Conservation (phyloP, 1,139 yeast species). For the Pneumocystis jirovecii region DNA sequence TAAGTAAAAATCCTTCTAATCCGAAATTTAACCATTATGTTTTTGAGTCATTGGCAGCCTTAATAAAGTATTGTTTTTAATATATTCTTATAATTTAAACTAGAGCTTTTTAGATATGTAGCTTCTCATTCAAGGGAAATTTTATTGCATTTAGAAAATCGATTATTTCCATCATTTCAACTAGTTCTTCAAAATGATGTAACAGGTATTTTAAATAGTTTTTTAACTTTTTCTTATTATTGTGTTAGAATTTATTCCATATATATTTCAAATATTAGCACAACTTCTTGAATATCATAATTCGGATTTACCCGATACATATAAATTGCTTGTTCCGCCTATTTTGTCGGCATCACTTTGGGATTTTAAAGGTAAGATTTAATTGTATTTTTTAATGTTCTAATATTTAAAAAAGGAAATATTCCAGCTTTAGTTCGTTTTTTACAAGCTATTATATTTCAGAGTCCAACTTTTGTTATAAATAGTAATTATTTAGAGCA, state of each 20-base stretch:
- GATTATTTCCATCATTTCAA: conserved; percentile 53
- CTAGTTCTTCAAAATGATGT: conserved; percentile 65
- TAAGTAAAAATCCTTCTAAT: conserved; percentile 82
- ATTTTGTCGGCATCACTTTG: conserved; percentile 76
- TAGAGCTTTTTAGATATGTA: background rate
- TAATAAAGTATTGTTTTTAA: conserved; percentile 37
- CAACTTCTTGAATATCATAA: conserved; percentile 57
- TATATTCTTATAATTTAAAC: background rate
- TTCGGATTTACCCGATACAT: conserved; percentile 42
- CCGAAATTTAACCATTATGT: conserved; percentile 84
- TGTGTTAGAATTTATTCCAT: conserved; percentile 64
- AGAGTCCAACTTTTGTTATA: conserved; percentile 36
- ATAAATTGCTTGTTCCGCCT: conserved; percentile 58
- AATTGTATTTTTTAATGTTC: background rate
- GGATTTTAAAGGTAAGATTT: conserved; percentile 57
- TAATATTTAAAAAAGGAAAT: conserved; percentile 26
- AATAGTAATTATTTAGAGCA: conserved; percentile 38
- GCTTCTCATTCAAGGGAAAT: conserved; percentile 12
- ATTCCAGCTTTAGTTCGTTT: conserved; percentile 83
- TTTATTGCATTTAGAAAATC: conserved; percentile 29
- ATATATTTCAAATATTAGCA: conserved; percentile 76
- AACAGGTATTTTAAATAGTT: conserved; percentile 27
- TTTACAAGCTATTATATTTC: conserved; percentile 52
- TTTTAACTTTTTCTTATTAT: background rate
- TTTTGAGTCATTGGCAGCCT: conserved; percentile 73